Base-by-base conservation (phyloP, 306 rosid species). In the Malus domestica region DNA sequence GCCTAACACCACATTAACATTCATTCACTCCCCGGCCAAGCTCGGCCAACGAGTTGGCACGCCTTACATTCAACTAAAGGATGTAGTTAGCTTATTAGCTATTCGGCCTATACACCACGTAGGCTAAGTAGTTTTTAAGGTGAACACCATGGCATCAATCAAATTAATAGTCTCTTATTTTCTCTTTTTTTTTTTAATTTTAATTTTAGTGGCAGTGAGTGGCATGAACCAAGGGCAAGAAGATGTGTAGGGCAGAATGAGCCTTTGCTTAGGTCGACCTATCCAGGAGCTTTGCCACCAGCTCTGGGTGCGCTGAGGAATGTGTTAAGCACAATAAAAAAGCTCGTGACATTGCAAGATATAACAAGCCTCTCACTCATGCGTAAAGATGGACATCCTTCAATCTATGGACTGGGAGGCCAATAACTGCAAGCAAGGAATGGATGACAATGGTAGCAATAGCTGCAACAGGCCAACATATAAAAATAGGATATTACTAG, bases 371-470 rank as follows among this genome's bases (percentile, higher is more conserved):
- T 30, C 33, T 30, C 33, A 30, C 33, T 30, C 33, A 0, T 30
- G 33, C 33, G 33, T 4, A 92, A 90, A 82, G 98, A 95, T 78
- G 97, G 90, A 0, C 98, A 95, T 45, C 98, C 98, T 76, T 95
- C 97, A 0, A 70, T 78, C 27, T 95, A 90, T 80, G 98, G 97
- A 9, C 78, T 90, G 5, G 75, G 57, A 20, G 96, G 95, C 8
- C 12, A 29, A 29, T 2, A 29, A 29, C 30, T 29, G 4, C 32
- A 30, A 30, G 32, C 32, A 30, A 30, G 32, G 32, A 30, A 3
- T 3, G 4, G 32, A 30, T 3, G 32, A 30, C 32, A 30, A 30
- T 30, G 32, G 4, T 30, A 30, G 32, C 32, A 30, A 30, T 30
- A 30, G 32, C 4, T 30, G 32, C 32, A 30, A 30, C 32, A 30